phyloP scores from a whole-genome alignment of 2,329 filamentous ascomycete genomes.

The Pseudogymnoascus verrucosus region DNA sequence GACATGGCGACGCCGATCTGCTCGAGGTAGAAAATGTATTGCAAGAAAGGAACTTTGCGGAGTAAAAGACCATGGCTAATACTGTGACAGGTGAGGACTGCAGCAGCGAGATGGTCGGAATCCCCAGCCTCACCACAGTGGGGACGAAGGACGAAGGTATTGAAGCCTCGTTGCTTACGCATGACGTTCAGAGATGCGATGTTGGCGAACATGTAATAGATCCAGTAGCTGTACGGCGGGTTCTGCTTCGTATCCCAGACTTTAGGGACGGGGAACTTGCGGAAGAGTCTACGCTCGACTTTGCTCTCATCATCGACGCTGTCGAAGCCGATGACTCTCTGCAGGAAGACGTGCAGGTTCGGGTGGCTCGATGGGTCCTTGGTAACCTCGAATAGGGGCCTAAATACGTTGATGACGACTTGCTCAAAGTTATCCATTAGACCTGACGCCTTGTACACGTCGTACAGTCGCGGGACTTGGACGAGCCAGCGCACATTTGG shows the following conservation, averaged over 20 bases:
- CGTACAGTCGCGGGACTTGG: conserved; percentile 87
- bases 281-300: conserved; percentile 84
- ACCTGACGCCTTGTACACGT: conserved; percentile 85
- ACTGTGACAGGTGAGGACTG: conserved; percentile 86
- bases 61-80: conserved; percentile 92
- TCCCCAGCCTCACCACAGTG: conserved; percentile 97
- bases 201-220: conserved; percentile 95
- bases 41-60: conserved; percentile 86
- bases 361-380: conserved; percentile 78
- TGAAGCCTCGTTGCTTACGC: conserved; percentile 87
- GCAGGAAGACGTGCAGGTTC: conserved; percentile 89
- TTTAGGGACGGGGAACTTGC: conserved; percentile 86
- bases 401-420: conserved; percentile 83
- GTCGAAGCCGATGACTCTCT: conserved; percentile 93
- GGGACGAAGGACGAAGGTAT: conserved; percentile 85
- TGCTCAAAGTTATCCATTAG: conserved; percentile 87
- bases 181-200: conserved; percentile 86
- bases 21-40: conserved; percentile 96
- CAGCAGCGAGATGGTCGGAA: conserved; percentile 89
- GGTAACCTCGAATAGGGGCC: conserved; percentile 90
- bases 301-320: conserved; percentile 99
- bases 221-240: conserved; percentile 97
- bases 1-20: conserved; percentile 99
- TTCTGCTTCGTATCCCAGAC: conserved; percentile 91
- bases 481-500: conserved; percentile 97